Conservation (phyloP, 169 alveolate species). For the Theileria annulata region DNA sequence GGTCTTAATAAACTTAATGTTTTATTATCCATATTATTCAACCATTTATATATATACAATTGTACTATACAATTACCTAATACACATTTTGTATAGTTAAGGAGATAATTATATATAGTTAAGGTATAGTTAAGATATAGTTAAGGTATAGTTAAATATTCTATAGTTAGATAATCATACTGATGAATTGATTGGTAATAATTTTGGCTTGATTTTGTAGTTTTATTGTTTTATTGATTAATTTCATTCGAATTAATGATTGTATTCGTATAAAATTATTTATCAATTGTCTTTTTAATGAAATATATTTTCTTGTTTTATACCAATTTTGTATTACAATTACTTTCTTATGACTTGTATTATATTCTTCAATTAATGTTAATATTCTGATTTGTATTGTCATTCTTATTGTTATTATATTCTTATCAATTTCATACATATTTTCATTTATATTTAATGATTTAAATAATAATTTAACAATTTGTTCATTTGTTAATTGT, state of each 20-base stretch:
- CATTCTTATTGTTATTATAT: slow-evolving; percentile 7
- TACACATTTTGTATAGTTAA: no score
- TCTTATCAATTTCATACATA: slow-evolving; percentile 12
- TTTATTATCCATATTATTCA: slow-evolving; percentile 33
- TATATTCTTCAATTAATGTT: slow-evolving; percentile 16
- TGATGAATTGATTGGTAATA: background rate
- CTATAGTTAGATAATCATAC: no score
- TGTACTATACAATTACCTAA: slow-evolving; percentile 28
- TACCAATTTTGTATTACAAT: slow-evolving; percentile 53
- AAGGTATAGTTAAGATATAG: no score
- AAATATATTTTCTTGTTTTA: slow-evolving; percentile 13
- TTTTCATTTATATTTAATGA: slow-evolving; percentile 22
- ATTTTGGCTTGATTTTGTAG: background rate
- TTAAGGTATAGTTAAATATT: no score
- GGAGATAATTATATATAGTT: no score
- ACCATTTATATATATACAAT: slow-evolving; percentile 34
- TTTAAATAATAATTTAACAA: slow-evolving; percentile 21
- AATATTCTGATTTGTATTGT: slow-evolving; percentile 33
- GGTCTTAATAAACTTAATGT: slow-evolving; percentile 44
- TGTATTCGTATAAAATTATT: slow-evolving; percentile 30
- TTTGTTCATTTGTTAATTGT: slow-evolving; percentile 7
- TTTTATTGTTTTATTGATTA: background rate
- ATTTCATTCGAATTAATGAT: slow-evolving; percentile 18
- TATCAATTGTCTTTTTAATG: slow-evolving; percentile 15
- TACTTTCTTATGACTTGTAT: background rate